phyloP scores from a whole-genome alignment of 352 stramenopile genomes.

The Globisporangium spinosum region DNA sequence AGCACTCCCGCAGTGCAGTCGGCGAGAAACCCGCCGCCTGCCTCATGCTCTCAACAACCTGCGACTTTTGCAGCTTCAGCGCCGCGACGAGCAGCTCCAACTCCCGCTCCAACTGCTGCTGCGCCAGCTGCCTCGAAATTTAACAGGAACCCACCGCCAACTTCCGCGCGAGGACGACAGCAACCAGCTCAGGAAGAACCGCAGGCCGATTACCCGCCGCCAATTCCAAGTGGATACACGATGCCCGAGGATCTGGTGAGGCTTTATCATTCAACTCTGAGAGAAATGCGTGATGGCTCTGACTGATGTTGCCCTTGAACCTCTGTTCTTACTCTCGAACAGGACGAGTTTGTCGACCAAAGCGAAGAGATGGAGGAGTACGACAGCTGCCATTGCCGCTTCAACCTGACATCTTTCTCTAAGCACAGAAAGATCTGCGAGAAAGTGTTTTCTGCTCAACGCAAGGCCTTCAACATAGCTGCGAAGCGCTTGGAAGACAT shows the following conservation, averaged over 20 bases:
- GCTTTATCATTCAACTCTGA: neutral
- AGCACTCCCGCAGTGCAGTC: conserved; percentile 27
- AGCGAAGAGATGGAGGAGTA: conserved; percentile 67
- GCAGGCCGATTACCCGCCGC: conserved; percentile 31
- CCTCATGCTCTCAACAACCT: conserved; percentile 18
- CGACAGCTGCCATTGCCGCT: conserved; percentile 76
- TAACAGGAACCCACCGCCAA: conserved; percentile 22
- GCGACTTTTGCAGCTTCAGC: conserved; percentile 7
- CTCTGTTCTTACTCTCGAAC: neutral
- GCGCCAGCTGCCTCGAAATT: conserved; percentile 16
- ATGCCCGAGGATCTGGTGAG: conserved; percentile 32
- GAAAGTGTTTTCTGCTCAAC: conserved; percentile 82
- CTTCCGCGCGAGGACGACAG: neutral
- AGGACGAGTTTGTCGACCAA: conserved; percentile 55
- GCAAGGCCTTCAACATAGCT: conserved; percentile 87
- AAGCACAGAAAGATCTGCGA: conserved; percentile 87
- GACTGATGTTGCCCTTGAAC: neutral
- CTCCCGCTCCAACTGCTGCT: conserved; percentile 9
- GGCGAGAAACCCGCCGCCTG: conserved; percentile 10
- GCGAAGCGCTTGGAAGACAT: conserved; percentile 66
- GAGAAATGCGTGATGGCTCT: neutral
- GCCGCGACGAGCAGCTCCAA: conserved; percentile 9
- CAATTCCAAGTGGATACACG: conserved; percentile 41
- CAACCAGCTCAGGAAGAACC: conserved; percentile 33
- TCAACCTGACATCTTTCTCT: conserved; percentile 62